phyloP scores from a whole-genome alignment of 73 alveolate species.

The Paramecium caudatum region DNA sequence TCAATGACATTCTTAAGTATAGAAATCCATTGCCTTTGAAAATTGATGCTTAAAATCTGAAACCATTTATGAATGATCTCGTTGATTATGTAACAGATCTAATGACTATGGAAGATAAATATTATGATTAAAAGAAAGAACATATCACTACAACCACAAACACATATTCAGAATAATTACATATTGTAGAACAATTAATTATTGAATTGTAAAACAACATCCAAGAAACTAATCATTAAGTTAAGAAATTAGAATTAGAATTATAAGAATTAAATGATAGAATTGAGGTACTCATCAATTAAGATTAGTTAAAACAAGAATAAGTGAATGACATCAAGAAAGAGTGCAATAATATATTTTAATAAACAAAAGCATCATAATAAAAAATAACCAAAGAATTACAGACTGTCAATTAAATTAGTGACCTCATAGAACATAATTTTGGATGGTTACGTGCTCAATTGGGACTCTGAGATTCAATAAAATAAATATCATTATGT shows the following conservation, averaged over 20 bases:
- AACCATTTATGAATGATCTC: conserved; percentile 18
- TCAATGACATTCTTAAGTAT: conserved; percentile 22
- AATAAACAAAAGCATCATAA: conserved; percentile 6
- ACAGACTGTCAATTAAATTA: not conserved
- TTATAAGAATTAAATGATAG: not conserved
- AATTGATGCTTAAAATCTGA: conserved; percentile 1
- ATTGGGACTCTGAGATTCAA: conserved; percentile 1
- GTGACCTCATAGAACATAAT: not conserved
- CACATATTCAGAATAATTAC: not conserved
- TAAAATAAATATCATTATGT: not conserved
- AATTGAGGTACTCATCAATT: conserved; percentile 23
- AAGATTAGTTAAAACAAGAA: conserved; percentile 47
- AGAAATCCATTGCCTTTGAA: conserved; percentile 33
- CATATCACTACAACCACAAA: not conserved
- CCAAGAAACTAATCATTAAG: not conserved
- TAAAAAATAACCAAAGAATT: not conserved
- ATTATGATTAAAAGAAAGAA: not conserved
- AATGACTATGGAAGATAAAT: conserved; percentile 14
- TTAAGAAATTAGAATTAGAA: not conserved
- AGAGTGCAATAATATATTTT: conserved; percentile 32
- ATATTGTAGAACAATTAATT: not conserved
- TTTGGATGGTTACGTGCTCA: conserved; percentile 36
- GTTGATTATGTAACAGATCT: conserved; percentile 20
- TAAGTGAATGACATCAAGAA: conserved; percentile 38
- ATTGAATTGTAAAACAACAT: not conserved